Base-by-base conservation (phyloP, 2,329 filamentous ascomycete genomes). In the Ceratocystis diversiconidia region DNA sequence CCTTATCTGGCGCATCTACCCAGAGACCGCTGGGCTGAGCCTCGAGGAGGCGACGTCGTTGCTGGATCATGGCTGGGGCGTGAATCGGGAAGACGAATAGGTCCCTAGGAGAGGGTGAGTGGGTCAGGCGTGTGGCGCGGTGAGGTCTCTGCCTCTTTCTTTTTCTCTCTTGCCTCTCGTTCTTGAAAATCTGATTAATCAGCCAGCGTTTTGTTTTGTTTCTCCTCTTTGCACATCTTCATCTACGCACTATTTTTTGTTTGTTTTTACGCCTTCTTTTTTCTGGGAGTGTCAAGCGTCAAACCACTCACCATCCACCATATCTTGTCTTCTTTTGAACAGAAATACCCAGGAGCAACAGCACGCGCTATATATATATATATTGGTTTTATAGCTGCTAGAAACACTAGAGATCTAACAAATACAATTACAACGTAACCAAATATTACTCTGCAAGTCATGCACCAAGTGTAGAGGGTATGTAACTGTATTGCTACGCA, bases 1-100 rank as follows among this genome's bases (percentile, higher is more conserved):
- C 25, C 76, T 80, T 5, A 80, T 95, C 10, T 90, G 85, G 82
- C 75, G 74, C 32, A 87, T 92, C 46, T 96, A 96, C 75, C 92
- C 91, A 0, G 91, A 96, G 78, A 95, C 90, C 67, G 87, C 84
- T 65, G 90, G 91, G 0, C 74, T 95, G 72, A 86, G 84, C 68
- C 77, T 96, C 5, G 92, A 96, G 76, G 89, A 92, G 73, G 87
- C 89, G 5, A 85, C 88, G 5, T 81, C 79, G 15, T 75, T 95
- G 69, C 75, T 95, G 63, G 84, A 84, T 70, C 73, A 87, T 67
- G 87, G 85, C 5, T 95, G 87, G 87, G 89, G 89, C 0, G 85
- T 90, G 28, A 55, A 32, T 25, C 36, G 30, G 30, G 55, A 22
- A 12, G 36, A 12, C 36, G 36, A 12, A 15, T 41, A 41, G 10